Conservation (phyloP, 768 basidiomycete species). For the Infundibulicybe gibba region DNA sequence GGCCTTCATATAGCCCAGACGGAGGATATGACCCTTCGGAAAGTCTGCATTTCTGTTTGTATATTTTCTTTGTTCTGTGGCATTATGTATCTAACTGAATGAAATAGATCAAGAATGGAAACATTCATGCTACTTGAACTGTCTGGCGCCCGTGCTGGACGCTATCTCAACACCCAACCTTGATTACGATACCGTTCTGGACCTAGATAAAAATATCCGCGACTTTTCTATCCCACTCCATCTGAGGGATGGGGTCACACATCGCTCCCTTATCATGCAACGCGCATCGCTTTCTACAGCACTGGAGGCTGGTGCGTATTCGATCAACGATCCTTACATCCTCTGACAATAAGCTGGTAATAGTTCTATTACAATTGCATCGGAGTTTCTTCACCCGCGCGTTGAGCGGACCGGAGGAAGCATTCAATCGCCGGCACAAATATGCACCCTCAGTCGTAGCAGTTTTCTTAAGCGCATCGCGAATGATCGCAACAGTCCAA, state of each 20-base stretch:
- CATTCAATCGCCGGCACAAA: slow-evolving; percentile 58
- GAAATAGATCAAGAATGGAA: slow-evolving; percentile 66
- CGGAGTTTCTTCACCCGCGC: slow-evolving; percentile 66
- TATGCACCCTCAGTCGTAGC: slow-evolving; percentile 72
- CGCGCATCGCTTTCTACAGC: slow-evolving; percentile 55
- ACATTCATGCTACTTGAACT: slow-evolving; percentile 56
- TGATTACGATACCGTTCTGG: slow-evolving; percentile 48
- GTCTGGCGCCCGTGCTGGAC: slow-evolving; percentile 59
- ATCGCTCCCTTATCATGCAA: slow-evolving; percentile 52
- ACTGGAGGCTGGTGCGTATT: slow-evolving; percentile 53
- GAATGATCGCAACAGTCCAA: slow-evolving; percentile 59
- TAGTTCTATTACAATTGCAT: slow-evolving; percentile 66
- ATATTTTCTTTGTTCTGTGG: not conserved
- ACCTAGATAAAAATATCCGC: slow-evolving; percentile 57
- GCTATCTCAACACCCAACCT: slow-evolving; percentile 49
- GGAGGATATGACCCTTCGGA: slow-evolving; percentile 30
- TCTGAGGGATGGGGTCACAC: slow-evolving; percentile 38
- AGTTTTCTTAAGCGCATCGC: slow-evolving; percentile 58
- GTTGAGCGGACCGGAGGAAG: slow-evolving; percentile 51
- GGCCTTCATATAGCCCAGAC: slow-evolving; percentile 42
- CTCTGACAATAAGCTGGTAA: not conserved
- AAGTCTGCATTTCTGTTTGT: slow-evolving; percentile 39
- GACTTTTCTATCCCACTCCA: slow-evolving; percentile 52
- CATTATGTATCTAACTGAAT: too few relatives aligned
- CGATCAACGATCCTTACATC: not conserved